These are phyloP conservation scores for Aspergillus proliferans DNA, from an alignment of 2,329 filamentous ascomycete genomes.

Conservation along the genomic window DNA sequence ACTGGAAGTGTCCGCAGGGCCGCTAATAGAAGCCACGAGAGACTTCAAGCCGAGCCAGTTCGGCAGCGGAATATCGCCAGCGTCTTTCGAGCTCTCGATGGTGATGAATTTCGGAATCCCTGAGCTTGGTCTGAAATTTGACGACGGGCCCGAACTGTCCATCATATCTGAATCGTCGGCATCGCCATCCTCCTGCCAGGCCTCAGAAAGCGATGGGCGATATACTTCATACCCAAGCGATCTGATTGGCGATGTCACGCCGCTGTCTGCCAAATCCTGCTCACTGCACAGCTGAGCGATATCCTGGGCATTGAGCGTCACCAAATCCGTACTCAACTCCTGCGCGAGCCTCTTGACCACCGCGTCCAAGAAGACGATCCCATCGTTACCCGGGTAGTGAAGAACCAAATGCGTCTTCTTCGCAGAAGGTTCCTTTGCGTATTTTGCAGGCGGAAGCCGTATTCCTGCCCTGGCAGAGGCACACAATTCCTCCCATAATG, in stretches of 20 bases:
- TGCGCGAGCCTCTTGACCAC: slow-evolving; percentile 60
- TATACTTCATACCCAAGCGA: slow-evolving; percentile 53
- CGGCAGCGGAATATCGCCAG: slow-evolving; percentile 27
- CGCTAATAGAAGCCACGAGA: slow-evolving; percentile 27
- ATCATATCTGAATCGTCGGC: slow-evolving; percentile 37
- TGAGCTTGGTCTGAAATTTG: slow-evolving; percentile 14
- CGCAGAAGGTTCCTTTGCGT: slow-evolving; percentile 42
- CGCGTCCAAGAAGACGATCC: slow-evolving; percentile 49
- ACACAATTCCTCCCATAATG: slow-evolving; percentile 44
- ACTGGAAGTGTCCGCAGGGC: slow-evolving; percentile 17
- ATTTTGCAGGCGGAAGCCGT: slow-evolving; percentile 33
- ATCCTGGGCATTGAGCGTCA: slow-evolving; percentile 42
- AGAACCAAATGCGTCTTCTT: slow-evolving; percentile 53
- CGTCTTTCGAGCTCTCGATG: slow-evolving; percentile 26
- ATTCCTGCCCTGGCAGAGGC: slow-evolving; percentile 49
- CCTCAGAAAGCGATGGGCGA: slow-evolving; percentile 23
- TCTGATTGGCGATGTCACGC: slow-evolving; percentile 29
- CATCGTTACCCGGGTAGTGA: slow-evolving; percentile 53
- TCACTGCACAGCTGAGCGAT: slow-evolving; percentile 40
- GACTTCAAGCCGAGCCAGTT: slow-evolving; percentile 27
- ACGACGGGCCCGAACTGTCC: slow-evolving; percentile 13
- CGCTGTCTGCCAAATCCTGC: slow-evolving; percentile 32
- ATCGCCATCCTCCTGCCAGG: slow-evolving; percentile 36
- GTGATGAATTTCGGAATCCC: slow-evolving; percentile 26
- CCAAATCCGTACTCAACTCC: slow-evolving; percentile 44